phyloP scores from a whole-genome alignment of 2,329 filamentous ascomycete genomes.

The Phialophora expanda region DNA sequence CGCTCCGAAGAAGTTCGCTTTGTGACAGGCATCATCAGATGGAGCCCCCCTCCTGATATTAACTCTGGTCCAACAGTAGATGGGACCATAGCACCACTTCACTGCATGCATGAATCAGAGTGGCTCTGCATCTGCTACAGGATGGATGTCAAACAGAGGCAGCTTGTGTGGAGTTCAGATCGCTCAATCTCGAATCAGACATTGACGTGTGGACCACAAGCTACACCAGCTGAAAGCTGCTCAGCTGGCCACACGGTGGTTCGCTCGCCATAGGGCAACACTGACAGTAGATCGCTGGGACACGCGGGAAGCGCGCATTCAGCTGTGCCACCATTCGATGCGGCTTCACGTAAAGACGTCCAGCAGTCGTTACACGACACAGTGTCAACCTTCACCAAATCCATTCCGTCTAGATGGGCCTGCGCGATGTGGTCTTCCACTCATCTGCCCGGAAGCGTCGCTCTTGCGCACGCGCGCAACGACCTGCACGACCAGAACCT shows the following conservation, averaged over 20 bases:
- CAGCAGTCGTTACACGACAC: not conserved
- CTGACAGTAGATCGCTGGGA: not conserved
- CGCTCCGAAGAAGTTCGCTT: not conserved
- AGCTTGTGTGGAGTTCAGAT: too few relatives aligned
- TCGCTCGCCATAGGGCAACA: constrained; percentile 5
- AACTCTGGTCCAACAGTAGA: not conserved
- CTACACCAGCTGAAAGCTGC: constrained; percentile 11
- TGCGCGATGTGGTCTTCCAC: constrained; percentile 9
- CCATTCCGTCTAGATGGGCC: not conserved
- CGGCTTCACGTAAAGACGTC: constrained; percentile 3
- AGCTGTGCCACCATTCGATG: constrained; percentile 3
- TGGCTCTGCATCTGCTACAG: not conserved
- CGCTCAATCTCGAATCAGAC: not conserved
- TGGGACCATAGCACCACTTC: not conserved
- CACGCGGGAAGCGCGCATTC: constrained; percentile 2
- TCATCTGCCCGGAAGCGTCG: not conserved
- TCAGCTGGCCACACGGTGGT: constrained; percentile 5
- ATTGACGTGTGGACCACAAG: constrained; percentile 3
- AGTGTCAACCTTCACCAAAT: not conserved
- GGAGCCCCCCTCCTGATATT: not conserved
- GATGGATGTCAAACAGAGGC: not conserved
- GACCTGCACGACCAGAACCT: not conserved
- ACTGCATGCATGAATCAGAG: not conserved
- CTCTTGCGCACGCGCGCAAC: not conserved
- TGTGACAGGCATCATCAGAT: not conserved